phyloP scores from a whole-genome alignment of 805 yeast species.

The Starmerella apicola region DNA sequence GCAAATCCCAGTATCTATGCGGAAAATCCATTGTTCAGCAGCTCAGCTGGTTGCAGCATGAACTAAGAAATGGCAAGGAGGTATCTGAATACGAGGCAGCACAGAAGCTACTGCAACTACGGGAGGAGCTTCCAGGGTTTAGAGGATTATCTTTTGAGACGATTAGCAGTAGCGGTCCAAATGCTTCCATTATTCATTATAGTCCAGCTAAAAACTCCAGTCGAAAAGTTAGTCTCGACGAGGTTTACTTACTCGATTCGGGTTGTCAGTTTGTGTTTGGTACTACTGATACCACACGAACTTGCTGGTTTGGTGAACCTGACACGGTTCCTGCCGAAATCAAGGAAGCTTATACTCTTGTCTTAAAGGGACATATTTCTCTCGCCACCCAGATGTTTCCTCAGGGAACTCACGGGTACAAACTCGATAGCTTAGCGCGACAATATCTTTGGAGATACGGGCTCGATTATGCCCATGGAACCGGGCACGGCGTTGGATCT shows the following conservation, averaged over 20 bases:
- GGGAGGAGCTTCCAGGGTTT: conserved; percentile 29
- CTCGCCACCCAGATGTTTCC: conserved; percentile 73
- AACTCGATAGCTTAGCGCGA: conserved; percentile 72
- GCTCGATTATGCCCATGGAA: conserved; percentile 81
- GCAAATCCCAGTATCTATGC: conserved; percentile 68
- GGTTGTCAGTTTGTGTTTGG: conserved; percentile 92
- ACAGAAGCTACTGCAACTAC: conserved; percentile 38
- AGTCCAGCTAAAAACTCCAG: conserved; percentile 46
- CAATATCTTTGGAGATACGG: conserved; percentile 74
- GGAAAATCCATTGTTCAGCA: conserved; percentile 64
- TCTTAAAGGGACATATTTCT: conserved; percentile 82
- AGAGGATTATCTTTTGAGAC: conserved; percentile 60
- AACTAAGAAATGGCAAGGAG: conserved; percentile 30
- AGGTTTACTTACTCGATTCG: conserved; percentile 69
- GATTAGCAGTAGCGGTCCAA: conserved; percentile 62
- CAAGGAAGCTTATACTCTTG: conserved; percentile 61
- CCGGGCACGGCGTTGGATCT: conserved; percentile 96
- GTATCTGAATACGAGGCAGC: conserved; percentile 51
- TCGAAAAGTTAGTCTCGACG: conserved; percentile 49
- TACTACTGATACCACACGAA: conserved; percentile 91
- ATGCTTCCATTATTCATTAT: conserved; percentile 69
- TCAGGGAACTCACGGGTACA: conserved; percentile 57
- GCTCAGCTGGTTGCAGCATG: conserved; percentile 70
- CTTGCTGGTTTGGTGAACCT: conserved; percentile 47
- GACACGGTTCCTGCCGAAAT: conserved; percentile 42